These are phyloP conservation scores for Trichothecium roseum DNA, from an alignment of 2,329 filamentous ascomycete genomes.

Conservation along the genomic window DNA sequence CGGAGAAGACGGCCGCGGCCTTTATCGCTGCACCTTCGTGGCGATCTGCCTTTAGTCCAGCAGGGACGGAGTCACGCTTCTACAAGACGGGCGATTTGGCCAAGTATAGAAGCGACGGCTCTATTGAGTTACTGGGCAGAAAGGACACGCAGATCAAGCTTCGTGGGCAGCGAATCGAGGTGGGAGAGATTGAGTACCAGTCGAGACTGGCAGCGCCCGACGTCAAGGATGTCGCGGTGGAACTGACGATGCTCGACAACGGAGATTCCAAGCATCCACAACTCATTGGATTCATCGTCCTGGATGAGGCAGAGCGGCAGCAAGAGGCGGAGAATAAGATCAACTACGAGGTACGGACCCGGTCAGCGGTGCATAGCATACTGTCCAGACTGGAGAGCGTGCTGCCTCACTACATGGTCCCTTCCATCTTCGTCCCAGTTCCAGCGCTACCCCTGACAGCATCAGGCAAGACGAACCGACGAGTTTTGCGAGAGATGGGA, in stretches of 20 bases:
- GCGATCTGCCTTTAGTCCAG: neutral
- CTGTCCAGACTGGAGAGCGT: neutral
- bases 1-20: neutral
- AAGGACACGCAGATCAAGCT: conserved; percentile 45
- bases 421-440: conserved; percentile 5
- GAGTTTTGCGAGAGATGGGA: neutral
- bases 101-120: conserved; percentile 23
- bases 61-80: neutral
- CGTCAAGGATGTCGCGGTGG: conserved; percentile 7
- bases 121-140: conserved; percentile 29
- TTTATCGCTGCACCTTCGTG: conserved; percentile 1
- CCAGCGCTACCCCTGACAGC: conserved; percentile 5
- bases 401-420: conserved; percentile 7
- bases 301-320: no score
- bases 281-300: no score
- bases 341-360: no score
- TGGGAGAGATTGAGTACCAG: conserved; percentile 9
- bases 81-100: conserved; percentile 38
- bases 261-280: no score
- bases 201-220: no score
- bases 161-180: conserved; percentile 39
- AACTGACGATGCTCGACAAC: no score
- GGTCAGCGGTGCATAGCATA: no score
- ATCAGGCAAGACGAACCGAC: conserved; percentile 9
- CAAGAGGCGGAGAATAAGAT: no score